Evolutionary conservation across 2,329 filamentous ascomycete species (phyloP).

Genomic region (Aspergillus sp.): DNA sequence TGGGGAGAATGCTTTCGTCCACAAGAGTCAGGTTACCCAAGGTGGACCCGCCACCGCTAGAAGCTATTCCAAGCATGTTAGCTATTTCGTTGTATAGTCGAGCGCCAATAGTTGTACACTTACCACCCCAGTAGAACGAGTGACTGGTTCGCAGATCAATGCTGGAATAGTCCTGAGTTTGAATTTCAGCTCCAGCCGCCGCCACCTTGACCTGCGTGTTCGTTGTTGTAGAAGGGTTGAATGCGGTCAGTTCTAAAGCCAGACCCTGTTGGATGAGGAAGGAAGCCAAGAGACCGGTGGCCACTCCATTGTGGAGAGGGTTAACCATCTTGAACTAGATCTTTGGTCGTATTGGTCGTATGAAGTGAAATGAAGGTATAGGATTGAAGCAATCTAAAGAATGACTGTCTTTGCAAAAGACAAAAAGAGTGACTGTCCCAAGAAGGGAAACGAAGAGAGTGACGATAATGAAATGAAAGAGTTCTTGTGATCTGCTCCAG

Average conservation of each 20-base stretch:
- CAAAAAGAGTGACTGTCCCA: constrained; percentile 6
- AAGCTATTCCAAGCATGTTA: constrained; percentile 9
- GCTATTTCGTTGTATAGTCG: background rate
- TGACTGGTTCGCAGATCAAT: constrained; percentile 21
- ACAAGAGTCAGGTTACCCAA: constrained; percentile 23
- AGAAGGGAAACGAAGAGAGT: background rate
- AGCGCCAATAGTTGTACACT: background rate
- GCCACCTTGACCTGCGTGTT: constrained; percentile 1
- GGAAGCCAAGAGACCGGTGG: constrained; percentile 16
- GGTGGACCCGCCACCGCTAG: constrained; percentile 17
- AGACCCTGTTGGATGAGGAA: constrained; percentile 16
- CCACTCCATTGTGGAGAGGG: constrained; percentile 16
- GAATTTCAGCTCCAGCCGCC: constrained; percentile 3
- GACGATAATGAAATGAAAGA: background rate
- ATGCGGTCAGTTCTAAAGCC: constrained; percentile 20
- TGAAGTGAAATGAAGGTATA: background rate
- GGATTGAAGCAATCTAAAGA: background rate
- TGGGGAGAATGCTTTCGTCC: constrained; percentile 21
- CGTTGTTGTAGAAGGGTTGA: constrained; percentile 9
- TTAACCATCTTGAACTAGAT: constrained; percentile 17
- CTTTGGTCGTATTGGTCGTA: background rate
- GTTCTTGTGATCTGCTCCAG: background rate
- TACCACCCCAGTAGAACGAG: constrained; percentile 25
- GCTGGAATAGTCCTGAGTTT: constrained; percentile 5
- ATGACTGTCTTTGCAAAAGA: background rate